Evolutionary conservation across 1,284 basidiomycete species (phyloP).

Genomic region (Schizophyllum amplum): DNA sequence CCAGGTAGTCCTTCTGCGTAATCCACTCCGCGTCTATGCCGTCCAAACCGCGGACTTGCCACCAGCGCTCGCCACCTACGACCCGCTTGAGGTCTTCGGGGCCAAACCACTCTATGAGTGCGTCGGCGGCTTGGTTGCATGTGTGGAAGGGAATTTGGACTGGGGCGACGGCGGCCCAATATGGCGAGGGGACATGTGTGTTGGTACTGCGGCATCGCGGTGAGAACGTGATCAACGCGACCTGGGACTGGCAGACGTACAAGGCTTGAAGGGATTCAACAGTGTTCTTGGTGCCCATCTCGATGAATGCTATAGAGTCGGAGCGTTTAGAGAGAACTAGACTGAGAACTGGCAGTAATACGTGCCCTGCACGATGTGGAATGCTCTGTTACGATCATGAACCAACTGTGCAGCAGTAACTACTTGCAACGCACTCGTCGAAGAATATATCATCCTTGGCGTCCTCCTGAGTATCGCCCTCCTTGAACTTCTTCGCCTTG

Average conservation of each 20-base stretch:
- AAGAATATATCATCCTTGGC: slow-evolving; percentile 53
- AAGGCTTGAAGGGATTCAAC: slow-evolving; percentile 55
- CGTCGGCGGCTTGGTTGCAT: slow-evolving; percentile 64
- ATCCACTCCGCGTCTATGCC: slow-evolving; percentile 80
- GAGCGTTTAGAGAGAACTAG: not conserved
- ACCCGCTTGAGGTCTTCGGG: slow-evolving; percentile 62
- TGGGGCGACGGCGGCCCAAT: slow-evolving; percentile 66
- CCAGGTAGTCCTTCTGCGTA: slow-evolving; percentile 44
- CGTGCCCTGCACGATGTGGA: slow-evolving; percentile 52
- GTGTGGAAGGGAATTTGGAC: slow-evolving; percentile 56
- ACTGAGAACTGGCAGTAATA: not conserved
- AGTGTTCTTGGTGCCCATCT: slow-evolving; percentile 50
- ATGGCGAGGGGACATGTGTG: slow-evolving; percentile 71
- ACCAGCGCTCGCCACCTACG: slow-evolving; percentile 79
- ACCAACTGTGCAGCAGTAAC: not conserved
- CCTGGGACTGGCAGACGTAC: slow-evolving; percentile 23
- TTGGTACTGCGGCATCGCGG: slow-evolving; percentile 41
- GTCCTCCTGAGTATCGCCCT: slow-evolving; percentile 25
- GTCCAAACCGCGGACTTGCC: slow-evolving; percentile 69
- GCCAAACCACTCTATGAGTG: slow-evolving; percentile 72
- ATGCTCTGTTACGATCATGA: slow-evolving; percentile 33
- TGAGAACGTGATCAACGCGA: not conserved
- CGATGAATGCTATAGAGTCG: slow-evolving; percentile 39
- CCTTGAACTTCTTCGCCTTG: slow-evolving; percentile 33
- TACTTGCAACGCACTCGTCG: slow-evolving; percentile 40